Evolutionary conservation across 345 rosid genomes (phyloP).

Genomic region (Eucalyptus shirleyi): DNA sequence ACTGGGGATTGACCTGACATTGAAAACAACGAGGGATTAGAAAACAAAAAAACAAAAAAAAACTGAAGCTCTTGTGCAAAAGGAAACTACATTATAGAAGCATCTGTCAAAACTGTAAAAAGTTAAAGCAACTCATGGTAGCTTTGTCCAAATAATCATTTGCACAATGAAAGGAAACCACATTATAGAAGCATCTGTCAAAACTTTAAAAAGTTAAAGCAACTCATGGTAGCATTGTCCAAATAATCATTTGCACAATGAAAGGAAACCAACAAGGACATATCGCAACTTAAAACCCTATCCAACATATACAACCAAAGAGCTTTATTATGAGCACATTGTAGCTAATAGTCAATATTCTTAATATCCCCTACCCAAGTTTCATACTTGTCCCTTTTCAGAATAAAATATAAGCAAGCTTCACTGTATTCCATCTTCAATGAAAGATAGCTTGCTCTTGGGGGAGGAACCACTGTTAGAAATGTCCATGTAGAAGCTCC

Average conservation of each 20-base stretch:
- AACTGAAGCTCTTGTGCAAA: background rate
- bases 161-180: background rate
- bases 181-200: background rate
- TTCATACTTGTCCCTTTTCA: background rate
- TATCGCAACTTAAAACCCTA: background rate
- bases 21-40: background rate
- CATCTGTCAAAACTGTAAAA: background rate
- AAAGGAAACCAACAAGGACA: background rate
- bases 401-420: background rate
- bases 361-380: background rate
- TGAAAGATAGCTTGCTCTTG: background rate
- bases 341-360: background rate
- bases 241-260: background rate
- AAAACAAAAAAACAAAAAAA: background rate
- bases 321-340: background rate
- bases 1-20: slow-evolving; percentile 92
- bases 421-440: background rate
- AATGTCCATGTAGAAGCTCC: background rate
- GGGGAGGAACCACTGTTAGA: background rate
- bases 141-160: background rate
- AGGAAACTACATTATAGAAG: background rate
- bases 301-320: background rate
- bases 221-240: background rate
- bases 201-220: background rate
- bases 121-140: background rate